Conservation (phyloP, 768 basidiomycete species). For the Termitomyces sp. region DNA sequence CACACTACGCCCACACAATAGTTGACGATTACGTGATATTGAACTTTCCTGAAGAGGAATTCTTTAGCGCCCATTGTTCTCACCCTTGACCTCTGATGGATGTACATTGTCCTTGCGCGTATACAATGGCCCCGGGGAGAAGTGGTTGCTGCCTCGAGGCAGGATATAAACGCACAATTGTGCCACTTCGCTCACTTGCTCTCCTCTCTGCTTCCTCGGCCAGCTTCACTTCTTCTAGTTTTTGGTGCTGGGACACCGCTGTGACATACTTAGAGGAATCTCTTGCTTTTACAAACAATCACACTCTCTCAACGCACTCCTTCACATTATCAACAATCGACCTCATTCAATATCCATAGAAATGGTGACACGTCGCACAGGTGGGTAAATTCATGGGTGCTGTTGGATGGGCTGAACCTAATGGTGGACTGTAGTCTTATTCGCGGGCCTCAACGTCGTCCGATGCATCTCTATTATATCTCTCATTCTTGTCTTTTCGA, state of each 20-base stretch:
- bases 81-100: conserved; percentile 2
- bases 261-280: conserved; percentile 7
- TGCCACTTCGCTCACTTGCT: conserved; percentile 1
- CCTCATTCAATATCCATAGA: not conserved
- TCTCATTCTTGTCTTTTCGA: conserved; percentile 76
- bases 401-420: not conserved
- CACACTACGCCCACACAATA: conserved; percentile 8
- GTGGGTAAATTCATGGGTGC: conserved; percentile 15
- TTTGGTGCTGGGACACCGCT: conserved; percentile 28
- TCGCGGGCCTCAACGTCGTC: conserved; percentile 73
- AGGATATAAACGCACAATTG: conserved; percentile 9
- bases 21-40: conserved; percentile 9
- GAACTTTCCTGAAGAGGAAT: conserved; percentile 1
- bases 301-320: conserved; percentile 10
- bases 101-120: conserved; percentile 6
- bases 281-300: not conserved
- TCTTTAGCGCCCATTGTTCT: conserved; percentile 14
- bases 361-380: conserved; percentile 28
- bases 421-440: conserved; percentile 29
- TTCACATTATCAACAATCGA: conserved; percentile 1
- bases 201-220: conserved; percentile 3
- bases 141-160: conserved; percentile 2
- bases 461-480: conserved; percentile 73
- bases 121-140: conserved; percentile 9
- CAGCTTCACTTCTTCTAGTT: conserved; percentile 10